Evolutionary conservation across 495 filamentous ascomycete species (phyloP).

Genomic region (Penicillium ochrochloron): DNA sequence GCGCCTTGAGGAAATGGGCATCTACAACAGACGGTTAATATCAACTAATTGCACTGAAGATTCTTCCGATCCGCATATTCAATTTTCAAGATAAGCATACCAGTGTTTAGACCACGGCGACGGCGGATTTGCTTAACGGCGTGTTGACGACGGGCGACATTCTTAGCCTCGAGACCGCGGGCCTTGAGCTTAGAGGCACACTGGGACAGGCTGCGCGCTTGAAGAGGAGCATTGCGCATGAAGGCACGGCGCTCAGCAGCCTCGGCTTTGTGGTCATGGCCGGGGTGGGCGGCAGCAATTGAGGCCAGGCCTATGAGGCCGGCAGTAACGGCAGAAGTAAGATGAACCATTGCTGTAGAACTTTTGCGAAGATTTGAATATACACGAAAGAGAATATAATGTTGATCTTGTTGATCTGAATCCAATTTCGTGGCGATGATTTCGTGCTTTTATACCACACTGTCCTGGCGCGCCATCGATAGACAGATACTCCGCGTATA

Average conservation of each 20-base stretch:
- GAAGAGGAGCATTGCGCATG: conserved; percentile 37
- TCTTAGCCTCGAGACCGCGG: conserved; percentile 51
- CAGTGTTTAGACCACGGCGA: conserved; percentile 28
- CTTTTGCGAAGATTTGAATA: not conserved
- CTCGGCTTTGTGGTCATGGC: conserved; percentile 52
- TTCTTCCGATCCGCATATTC: too few relatives aligned
- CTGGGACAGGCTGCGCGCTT: conserved; percentile 48
- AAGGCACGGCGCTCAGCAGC: conserved; percentile 50
- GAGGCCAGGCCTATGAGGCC: conserved; percentile 25
- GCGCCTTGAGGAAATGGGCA: conserved; percentile 40
- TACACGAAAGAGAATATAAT: not conserved
- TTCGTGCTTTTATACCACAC: not conserved
- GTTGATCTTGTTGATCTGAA: not conserved
- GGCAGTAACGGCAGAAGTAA: conserved; percentile 22
- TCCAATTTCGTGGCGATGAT: not conserved
- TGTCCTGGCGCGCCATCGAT: not conserved
- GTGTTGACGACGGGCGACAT: conserved; percentile 48
- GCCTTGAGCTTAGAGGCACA: conserved; percentile 54
- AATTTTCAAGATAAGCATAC: conserved; percentile 13
- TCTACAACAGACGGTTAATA: conserved; percentile 13
- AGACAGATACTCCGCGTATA: not conserved
- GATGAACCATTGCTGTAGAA: conserved; percentile 23
- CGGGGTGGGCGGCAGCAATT: conserved; percentile 48
- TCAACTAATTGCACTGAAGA: not conserved
- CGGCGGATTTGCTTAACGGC: conserved; percentile 38